Evolutionary conservation across 2,329 filamentous ascomycete species (phyloP), one percentile per base, ranked within the genome.

Genomic region (Chaetomiaceae sp.): DNA sequence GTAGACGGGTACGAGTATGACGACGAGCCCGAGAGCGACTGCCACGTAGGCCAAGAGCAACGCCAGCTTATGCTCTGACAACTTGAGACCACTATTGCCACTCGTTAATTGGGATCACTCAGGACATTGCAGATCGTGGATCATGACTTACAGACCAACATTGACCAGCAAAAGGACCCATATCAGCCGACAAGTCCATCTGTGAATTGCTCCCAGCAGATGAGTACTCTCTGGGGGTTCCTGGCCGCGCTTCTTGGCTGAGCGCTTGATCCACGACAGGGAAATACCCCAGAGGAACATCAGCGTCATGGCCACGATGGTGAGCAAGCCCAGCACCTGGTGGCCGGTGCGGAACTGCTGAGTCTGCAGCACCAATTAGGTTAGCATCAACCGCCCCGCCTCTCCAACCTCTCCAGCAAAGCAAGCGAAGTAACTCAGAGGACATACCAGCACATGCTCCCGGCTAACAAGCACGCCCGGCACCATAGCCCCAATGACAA

Each of bases 111-210:
- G n/a, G n/a, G n/a, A n/a, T n/a, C 1, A 15, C 4, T n/a, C 3
- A 33, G 12, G 12, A 23, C 4, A 38, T 23, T 31, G 4, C 15
- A 2, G 15, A 31, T 44, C 23, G 53, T 27, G 40, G 12, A 37
- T 14, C n/a, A 15, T 31, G 19, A 63, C 63, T 59, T 49, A 64
- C 61, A 66, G 51, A 17, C 62, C 64, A 22, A 59, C 54, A 23
- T 61, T 60, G 20, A 65, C 50, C 27, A 66, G 22, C 27, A 65
- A 45, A 25, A 64, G 31, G 25, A 64, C 20, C 63, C 64, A 66
- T 1, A 63, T 45, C 6, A 59, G 7, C 50, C 63, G 52, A 19
- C 59, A 58, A 11, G 44, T 47, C 61, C 62, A 65, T 4, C 40
- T 46, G 37, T 66, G 63, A 6, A 59, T 44, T 11, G 34, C 45